phyloP scores from a whole-genome alignment of 1,284 basidiomycete species.

The Wallemia ichthyophaga region DNA sequence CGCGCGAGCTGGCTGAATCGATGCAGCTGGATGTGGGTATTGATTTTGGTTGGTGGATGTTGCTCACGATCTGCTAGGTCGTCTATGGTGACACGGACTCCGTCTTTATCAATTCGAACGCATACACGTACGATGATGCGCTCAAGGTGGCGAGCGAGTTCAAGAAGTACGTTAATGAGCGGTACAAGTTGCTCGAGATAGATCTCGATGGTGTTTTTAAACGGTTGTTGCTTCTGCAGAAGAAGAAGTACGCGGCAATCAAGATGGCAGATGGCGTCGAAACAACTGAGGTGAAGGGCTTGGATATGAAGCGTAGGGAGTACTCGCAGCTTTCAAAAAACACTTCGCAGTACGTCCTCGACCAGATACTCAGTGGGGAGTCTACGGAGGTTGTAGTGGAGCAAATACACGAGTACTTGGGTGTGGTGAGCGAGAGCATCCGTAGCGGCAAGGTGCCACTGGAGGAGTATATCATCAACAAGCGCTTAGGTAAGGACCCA shows the following conservation, averaged over 20 bases:
- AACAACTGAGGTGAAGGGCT: slow-evolving; percentile 70
- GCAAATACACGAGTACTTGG: slow-evolving; percentile 74
- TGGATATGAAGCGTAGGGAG: slow-evolving; percentile 97
- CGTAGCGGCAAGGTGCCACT: slow-evolving; percentile 42
- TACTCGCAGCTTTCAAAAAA: slow-evolving; percentile 76
- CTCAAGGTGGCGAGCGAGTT: slow-evolving; percentile 71
- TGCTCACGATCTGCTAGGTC: slow-evolving; percentile 27
- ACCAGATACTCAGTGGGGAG: slow-evolving; percentile 72
- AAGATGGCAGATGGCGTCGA: slow-evolving; percentile 59
- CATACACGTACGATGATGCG: slow-evolving; percentile 57
- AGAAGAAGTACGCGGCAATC: slow-evolving; percentile 97
- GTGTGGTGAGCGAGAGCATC: slow-evolving; percentile 39
- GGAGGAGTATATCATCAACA: slow-evolving; percentile 83
- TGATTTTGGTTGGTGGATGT: background rate
- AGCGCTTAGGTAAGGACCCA: slow-evolving; percentile 79
- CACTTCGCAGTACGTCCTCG: slow-evolving; percentile 68
- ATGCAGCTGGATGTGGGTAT: slow-evolving; percentile 49
- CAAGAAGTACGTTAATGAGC: slow-evolving; percentile 85
- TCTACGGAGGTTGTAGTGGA: slow-evolving; percentile 66
- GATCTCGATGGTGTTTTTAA: slow-evolving; percentile 87
- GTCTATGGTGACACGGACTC: slow-evolving; percentile 98
- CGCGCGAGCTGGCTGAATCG: slow-evolving; percentile 69
- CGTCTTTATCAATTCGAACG: slow-evolving; percentile 92
- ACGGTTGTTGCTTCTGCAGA: slow-evolving; percentile 71
- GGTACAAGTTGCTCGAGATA: slow-evolving; percentile 82